Base-by-base conservation (phyloP, 139 green algal species). In the Choricystis sp. region DNA sequence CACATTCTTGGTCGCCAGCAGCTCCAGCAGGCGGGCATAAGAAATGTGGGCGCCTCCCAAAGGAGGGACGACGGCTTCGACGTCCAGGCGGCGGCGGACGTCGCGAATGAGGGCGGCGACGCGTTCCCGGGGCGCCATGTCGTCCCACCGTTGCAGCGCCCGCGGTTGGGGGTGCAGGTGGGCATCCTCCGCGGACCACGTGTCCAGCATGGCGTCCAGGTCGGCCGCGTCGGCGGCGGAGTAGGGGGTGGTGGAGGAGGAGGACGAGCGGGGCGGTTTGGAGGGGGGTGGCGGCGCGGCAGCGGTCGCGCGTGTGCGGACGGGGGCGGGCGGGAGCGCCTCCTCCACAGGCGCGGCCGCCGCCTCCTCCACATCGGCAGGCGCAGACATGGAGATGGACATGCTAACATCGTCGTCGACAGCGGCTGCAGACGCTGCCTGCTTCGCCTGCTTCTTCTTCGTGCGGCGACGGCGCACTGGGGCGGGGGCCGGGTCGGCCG, bases 1-100 rank as follows among this genome's bases (percentile, higher is more conserved):
- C 24, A 90, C 70, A 26, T 61, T 66, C 48, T 65, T 71, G 21
- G 78, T 48, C 22, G 68, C 23, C 61, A 90, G 49, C 48, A 86
- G 69, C 31, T 88, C 55, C 57, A 90, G 73, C 29, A 88, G 68
- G 26, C 73, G 64, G 25, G 75, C 76, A 64, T 83, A 83, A 5
- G 77, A 83, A 28, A 82, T 59, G 27, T 66, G 66, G 3, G 16
- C 16, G 40, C 60, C n/a, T n/a, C n/a, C n/a, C n/a, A n/a, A n/a
- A n/a, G n/a, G n/a, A n/a, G n/a, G n/a, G n/a, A n/a, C n/a, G n/a
- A n/a, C n/a, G n/a, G n/a, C n/a, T n/a, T n/a, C n/a, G n/a, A n/a
- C n/a, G n/a, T n/a, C n/a, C n/a, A n/a, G n/a, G n/a, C n/a, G n/a
- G n/a, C n/a, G n/a, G n/a, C n/a, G n/a, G n/a, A n/a, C n/a, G n/a